Base-by-base conservation (phyloP, 305 asterid genomes). In the Salvia sclarea region DNA sequence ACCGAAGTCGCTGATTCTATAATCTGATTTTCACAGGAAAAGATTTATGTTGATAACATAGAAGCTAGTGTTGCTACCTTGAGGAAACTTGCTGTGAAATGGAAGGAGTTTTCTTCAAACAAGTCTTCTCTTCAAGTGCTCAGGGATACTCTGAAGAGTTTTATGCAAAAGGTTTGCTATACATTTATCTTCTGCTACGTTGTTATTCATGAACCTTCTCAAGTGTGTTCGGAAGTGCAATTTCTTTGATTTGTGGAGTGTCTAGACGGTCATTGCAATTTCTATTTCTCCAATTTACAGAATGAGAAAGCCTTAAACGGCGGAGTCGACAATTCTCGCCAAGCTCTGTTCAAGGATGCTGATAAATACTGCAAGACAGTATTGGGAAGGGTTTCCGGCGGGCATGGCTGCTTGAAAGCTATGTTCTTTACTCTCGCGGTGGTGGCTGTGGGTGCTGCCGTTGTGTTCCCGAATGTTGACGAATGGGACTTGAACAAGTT, bases 11-110 rank as follows among this genome's bases (percentile, higher is more conserved):
- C 21, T 70, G 52, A 55, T 78, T 52, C 40, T 57, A 21, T 47
- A 3, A 40, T 35, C 74, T 58, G 14, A 30, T 64, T 80, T 71
- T 62, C 12, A 59, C 82, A 92, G 98, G 96, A 86, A 33, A 84
- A 80, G 70, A 20, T 88, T 24, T 92, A 89, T 63, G 74, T 17
- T 64, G 91, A 86, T 60, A 85, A 89, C 82, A 62, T 89, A 47
- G 89, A 86, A 82, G 88, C 85, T 22, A 89, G 96, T 81, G 90
- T 75, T 68, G 83, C 76, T 47, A 53, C 77, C 73, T 80, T 92
- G 81, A 79, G 64, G 82, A 89, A 82, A 81, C 92, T 91, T 70
- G 21, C 75, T 0, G 85, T 70, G 41, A 66, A 71, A n/a, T 92
- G 98, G 98, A 80, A 79, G 71, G 86, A 73, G 18, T 75, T 81